phyloP scores from a whole-genome alignment of 2,329 filamentous ascomycete species.

The Cordyceps javanica region DNA sequence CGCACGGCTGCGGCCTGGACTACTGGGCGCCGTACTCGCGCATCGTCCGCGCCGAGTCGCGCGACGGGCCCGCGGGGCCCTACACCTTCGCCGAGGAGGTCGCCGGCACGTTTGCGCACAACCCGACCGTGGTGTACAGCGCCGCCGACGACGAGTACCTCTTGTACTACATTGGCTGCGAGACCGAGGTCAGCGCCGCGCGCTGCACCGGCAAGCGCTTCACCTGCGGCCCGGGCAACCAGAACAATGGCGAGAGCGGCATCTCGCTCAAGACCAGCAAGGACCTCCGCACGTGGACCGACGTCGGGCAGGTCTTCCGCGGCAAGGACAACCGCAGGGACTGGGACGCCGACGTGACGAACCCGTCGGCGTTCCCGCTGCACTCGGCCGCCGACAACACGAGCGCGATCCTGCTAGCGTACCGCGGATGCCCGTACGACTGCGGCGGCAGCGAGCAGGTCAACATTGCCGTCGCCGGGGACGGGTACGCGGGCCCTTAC shows the following conservation, averaged over 20 bases:
- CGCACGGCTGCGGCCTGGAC: conserved; percentile 37
- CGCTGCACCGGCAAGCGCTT: conserved; percentile 14
- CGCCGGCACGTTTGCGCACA: conserved; percentile 38
- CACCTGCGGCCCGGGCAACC: conserved; percentile 18
- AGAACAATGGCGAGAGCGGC: conserved; percentile 19
- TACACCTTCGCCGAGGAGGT: conserved; percentile 36
- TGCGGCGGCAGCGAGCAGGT: conserved; percentile 16
- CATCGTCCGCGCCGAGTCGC: conserved; percentile 39
- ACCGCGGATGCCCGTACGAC: conserved; percentile 17
- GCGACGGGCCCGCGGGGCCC: conserved; percentile 35
- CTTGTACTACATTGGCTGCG: conserved; percentile 38
- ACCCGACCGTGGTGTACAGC: conserved; percentile 39
- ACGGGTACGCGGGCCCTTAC: conserved; percentile 16
- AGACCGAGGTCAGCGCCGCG: conserved; percentile 10
- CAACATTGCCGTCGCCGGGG: conserved; percentile 16
- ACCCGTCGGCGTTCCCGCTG: conserved; percentile 35
- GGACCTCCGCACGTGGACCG: conserved; percentile 16
- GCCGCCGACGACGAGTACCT: conserved; percentile 37
- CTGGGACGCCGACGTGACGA: conserved; percentile 29
- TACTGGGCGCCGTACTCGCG: conserved; percentile 42
- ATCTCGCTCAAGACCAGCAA: conserved; percentile 23
- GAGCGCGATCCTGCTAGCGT: conserved; percentile 18
- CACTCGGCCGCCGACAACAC: conserved; percentile 14
- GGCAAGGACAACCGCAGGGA: conserved; percentile 13
- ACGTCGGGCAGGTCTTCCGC: conserved; percentile 16